These are phyloP conservation scores for Dunaliella primolecta DNA, from an alignment of 139 green algal species.

Conservation along the genomic window DNA sequence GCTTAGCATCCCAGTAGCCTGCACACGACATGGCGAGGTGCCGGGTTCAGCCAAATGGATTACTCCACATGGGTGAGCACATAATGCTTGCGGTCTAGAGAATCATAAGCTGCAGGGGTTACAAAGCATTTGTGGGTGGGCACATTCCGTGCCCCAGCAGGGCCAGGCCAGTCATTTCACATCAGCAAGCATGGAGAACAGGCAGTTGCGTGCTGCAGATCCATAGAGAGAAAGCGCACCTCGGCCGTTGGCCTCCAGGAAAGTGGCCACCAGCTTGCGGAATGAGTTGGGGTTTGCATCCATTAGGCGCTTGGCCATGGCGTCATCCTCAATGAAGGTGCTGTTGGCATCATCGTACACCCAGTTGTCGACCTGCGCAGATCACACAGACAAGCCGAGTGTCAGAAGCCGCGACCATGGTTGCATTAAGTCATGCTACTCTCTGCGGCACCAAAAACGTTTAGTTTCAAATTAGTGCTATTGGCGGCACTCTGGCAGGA, in stretches of 20 bases:
- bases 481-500: too few species aligned
- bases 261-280: constrained; percentile 86
- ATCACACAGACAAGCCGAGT: constrained; percentile 1
- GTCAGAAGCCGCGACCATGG: too few species aligned
- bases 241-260: constrained; percentile 97
- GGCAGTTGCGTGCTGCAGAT: neutral
- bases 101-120: neutral
- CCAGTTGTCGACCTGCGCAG: constrained; percentile 96
- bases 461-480: too few species aligned
- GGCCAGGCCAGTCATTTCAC: neutral
- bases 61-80: neutral
- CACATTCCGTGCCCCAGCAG: too few species aligned
- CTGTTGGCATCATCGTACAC: constrained; percentile 98
- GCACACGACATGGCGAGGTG: too few species aligned
- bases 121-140: too few species aligned
- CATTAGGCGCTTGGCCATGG: constrained; percentile 94
- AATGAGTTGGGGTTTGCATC: constrained; percentile 96
- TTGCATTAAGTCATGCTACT: constrained; percentile 5
- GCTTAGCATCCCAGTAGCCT: constrained; percentile 88
- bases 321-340: constrained; percentile 95
- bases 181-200: neutral
- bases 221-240: constrained; percentile 60
- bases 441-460: too few species aligned
- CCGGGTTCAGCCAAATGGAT: too few species aligned
- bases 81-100: neutral